A percentile compares a stretch with the other conserved stretches of the same genome.
phyloP scores from a whole-genome alignment of 2,329 filamentous ascomycete species.

The Aquanectria penicillioides region DNA sequence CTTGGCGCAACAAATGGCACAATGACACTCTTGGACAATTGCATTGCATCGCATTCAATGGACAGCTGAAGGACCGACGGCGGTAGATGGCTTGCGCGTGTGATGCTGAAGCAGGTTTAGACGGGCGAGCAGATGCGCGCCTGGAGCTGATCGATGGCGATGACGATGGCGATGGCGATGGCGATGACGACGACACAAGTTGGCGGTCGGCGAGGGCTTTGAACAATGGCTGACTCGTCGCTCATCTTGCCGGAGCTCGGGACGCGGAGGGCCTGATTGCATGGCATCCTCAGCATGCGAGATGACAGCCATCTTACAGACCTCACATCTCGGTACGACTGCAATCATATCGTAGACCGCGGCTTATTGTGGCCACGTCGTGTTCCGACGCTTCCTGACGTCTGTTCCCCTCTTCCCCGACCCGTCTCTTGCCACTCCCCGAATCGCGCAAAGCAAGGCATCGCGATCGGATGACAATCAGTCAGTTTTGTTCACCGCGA shows the following conservation, averaged over 20 bases:
- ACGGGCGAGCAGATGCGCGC: too few relatives aligned
- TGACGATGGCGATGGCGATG: too few relatives aligned
- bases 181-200: too few relatives aligned
- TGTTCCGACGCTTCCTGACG: neutral
- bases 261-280: too few relatives aligned
- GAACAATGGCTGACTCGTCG: too few relatives aligned
- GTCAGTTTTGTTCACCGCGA: neutral
- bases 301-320: neutral
- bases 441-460: neutral
- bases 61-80: neutral
- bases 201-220: too few relatives aligned
- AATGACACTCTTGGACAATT: neutral
- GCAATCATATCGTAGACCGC: neutral
- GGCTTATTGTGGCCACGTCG: neutral
- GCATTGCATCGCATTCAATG: neutral
- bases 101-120: neutral
- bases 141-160: too few relatives aligned
- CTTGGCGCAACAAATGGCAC: neutral
- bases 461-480: neutral
- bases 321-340: neutral
- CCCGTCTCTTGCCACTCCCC: slow-evolving; percentile 4
- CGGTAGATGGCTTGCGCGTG: neutral
- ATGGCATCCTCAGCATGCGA: neutral
- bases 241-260: too few relatives aligned
- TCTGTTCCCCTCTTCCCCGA: neutral